Evolutionary conservation across 2,329 filamentous ascomycete genomes (phyloP).

Genomic region (Biscogniauxia mediterranea): DNA sequence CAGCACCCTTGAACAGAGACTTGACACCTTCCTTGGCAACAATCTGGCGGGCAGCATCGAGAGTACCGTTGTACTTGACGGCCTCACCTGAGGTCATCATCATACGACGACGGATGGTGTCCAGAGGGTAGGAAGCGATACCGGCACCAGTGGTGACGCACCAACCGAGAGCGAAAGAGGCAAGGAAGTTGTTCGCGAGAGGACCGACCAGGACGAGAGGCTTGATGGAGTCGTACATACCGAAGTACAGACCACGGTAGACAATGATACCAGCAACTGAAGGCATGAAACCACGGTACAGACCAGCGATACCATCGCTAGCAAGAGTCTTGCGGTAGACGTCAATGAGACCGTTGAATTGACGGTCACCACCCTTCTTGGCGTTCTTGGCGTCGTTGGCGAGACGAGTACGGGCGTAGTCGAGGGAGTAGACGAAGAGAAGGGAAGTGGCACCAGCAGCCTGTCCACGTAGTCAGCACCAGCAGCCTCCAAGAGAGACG

Average conservation of each 20-base stretch:
- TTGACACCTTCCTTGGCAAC: conserved; percentile 95
- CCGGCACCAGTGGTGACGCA: conserved; percentile 99
- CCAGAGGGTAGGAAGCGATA: conserved; percentile 99
- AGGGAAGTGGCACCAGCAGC: conserved; percentile 99
- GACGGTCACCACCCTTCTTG: conserved; percentile 94
- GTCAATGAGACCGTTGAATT: conserved; percentile 99
- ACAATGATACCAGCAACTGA: conserved; percentile 98
- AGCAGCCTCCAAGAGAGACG: not conserved
- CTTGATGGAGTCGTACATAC: conserved; percentile 99
- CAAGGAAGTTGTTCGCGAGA: conserved; percentile 98
- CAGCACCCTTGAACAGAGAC: conserved; percentile 99
- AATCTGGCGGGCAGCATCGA: conserved; percentile 96
- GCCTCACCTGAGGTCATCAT: conserved; percentile 99
- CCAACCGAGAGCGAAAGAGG: conserved; percentile 98
- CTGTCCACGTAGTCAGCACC: conserved; percentile 44
- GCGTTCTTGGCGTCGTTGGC: conserved; percentile 99
- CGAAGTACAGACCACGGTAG: conserved; percentile 99
- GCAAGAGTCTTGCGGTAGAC: conserved; percentile 99
- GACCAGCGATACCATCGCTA: conserved; percentile 97
- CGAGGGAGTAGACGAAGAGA: conserved; percentile 99
- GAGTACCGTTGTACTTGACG: conserved; percentile 98
- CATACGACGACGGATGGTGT: conserved; percentile 99
- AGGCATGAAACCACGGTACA: conserved; percentile 99
- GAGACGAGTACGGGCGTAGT: conserved; percentile 99
- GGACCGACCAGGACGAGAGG: conserved; percentile 87